phyloP scores from a whole-genome alignment of 495 filamentous ascomycete species.

The Tuber indicum region DNA sequence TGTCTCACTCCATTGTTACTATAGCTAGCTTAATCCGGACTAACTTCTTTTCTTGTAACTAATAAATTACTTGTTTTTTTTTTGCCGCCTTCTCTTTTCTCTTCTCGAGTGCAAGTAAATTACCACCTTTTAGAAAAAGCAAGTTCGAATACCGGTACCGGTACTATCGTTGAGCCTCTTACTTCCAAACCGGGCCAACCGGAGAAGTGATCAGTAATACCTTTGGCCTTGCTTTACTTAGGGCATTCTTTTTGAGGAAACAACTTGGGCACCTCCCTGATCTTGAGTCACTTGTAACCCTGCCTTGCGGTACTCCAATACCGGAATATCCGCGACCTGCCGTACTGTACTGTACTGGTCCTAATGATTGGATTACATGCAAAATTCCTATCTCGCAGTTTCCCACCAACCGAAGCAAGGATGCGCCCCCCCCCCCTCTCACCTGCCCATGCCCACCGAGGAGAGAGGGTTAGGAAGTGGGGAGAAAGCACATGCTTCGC shows the following conservation, averaged over 20 bases:
- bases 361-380: not conserved
- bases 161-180: not conserved
- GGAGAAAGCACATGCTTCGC: not conserved
- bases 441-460: not conserved
- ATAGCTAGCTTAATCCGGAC: not conserved
- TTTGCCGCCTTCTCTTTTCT: not conserved
- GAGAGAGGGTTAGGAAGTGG: not conserved
- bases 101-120: not conserved
- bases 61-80: slow-evolving; percentile 1
- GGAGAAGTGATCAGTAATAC: not conserved
- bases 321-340: not conserved
- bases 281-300: not conserved
- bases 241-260: not conserved
- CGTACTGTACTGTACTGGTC: not conserved
- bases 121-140: not conserved
- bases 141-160: not conserved
- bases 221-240: not conserved
- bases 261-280: not conserved
- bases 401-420: not conserved
- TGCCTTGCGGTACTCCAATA: not conserved
- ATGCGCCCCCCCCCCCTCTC: not conserved
- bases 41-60: not conserved
- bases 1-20: not conserved
- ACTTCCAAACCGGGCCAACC: not conserved
- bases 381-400: not conserved